Evolutionary conservation across 2,329 filamentous ascomycete species (phyloP).

Genomic region (Colletotrichum liaoningense): DNA sequence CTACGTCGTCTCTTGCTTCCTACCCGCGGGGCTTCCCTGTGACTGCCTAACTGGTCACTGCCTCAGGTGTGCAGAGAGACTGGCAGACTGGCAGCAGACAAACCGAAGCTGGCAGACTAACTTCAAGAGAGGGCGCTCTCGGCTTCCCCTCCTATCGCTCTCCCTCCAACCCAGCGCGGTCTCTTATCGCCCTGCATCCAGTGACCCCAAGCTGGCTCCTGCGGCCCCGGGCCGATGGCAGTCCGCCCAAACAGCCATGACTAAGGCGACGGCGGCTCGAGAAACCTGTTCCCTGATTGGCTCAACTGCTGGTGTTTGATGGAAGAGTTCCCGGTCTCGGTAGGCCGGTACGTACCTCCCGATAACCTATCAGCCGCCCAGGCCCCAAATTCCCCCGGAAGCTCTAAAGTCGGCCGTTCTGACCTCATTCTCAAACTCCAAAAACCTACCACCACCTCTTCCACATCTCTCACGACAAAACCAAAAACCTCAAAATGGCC

Average conservation of each 20-base stretch:
- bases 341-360: slow-evolving; percentile 11
- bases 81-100: too few relatives aligned
- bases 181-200: slow-evolving; percentile 6
- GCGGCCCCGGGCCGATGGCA: slow-evolving; percentile 1
- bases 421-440: slow-evolving; percentile 27
- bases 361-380: slow-evolving; percentile 25
- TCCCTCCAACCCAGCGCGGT: background rate
- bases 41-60: background rate
- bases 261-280: slow-evolving; percentile 9
- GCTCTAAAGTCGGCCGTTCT: slow-evolving; percentile 29
- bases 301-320: background rate
- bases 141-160: slow-evolving; percentile 6
- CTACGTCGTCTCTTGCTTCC: background rate
- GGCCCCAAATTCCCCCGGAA: slow-evolving; percentile 8
- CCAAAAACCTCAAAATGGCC: slow-evolving; percentile 58
- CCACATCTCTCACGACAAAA: slow-evolving; percentile 13
- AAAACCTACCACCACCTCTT: slow-evolving; percentile 14
- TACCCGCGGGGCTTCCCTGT: slow-evolving; percentile 1
- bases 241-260: slow-evolving; percentile 11
- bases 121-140: background rate
- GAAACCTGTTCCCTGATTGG: slow-evolving; percentile 10
- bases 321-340: slow-evolving; percentile 16
- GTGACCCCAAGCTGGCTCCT: too few relatives aligned
- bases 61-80: too few relatives aligned
- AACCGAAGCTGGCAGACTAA: too few relatives aligned